A percentile compares a stretch with the other conserved stretches of the same genome.
These are phyloP conservation scores for Leptodermis oblonga DNA, from an alignment of 257 asterid genomes.

Conservation along the genomic window DNA sequence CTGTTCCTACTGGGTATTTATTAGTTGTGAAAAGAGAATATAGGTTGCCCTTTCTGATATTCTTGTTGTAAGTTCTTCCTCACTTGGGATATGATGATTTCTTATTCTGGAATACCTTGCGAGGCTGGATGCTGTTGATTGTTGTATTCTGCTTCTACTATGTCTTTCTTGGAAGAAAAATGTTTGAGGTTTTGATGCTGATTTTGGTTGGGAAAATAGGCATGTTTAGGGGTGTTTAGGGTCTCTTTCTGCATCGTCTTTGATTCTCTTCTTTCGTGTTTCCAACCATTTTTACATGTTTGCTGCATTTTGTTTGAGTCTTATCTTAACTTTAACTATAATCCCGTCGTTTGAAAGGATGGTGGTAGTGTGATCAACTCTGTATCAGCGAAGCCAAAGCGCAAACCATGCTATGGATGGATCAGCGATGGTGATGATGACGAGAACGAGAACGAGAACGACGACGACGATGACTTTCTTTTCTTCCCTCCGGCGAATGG, in stretches of 20 bases:
- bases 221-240: not conserved
- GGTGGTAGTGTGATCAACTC: too few relatives aligned
- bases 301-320: not conserved
- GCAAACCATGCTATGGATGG: slow-evolving; percentile 9
- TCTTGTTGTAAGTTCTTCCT: not conserved
- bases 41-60: not conserved
- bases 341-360: not conserved
- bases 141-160: not conserved
- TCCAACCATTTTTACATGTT: not conserved
- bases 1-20: not conserved
- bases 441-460: too few relatives aligned
- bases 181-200: not conserved
- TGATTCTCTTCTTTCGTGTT: not conserved
- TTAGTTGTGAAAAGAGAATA: not conserved
- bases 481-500: not conserved
- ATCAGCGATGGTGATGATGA: slow-evolving; percentile 1
- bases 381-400: not conserved
- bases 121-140: not conserved
- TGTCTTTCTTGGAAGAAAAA: not conserved
- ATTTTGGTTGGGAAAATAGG: not conserved
- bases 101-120: not conserved
- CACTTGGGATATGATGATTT: not conserved
- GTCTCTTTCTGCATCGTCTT: not conserved
- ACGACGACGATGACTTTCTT: not conserved
- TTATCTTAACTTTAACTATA: not conserved